phyloP scores from a whole-genome alignment of 495 filamentous ascomycete genomes.

The Tuber aestivum region DNA sequence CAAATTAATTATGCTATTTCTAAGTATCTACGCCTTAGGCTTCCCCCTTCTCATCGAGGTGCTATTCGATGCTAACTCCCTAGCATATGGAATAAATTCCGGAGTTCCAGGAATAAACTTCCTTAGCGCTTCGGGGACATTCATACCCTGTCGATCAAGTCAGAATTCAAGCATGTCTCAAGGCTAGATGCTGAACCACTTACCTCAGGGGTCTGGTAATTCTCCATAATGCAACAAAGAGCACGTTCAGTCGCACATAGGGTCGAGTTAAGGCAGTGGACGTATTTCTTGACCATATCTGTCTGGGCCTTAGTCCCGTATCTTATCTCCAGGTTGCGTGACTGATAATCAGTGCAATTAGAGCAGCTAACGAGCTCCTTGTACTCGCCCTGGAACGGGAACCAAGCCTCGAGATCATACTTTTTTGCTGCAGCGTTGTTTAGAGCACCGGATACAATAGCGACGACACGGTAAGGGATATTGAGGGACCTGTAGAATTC shows the following conservation, averaged over 20 bases:
- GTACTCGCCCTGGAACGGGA: slow-evolving; percentile 93
- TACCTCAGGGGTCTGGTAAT: slow-evolving; percentile 85
- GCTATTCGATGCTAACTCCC: slow-evolving; percentile 69
- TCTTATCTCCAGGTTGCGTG: slow-evolving; percentile 77
- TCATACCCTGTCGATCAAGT: slow-evolving; percentile 57
- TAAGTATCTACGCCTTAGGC: slow-evolving; percentile 36
- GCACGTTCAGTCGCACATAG: slow-evolving; percentile 89
- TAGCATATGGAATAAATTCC: slow-evolving; percentile 80
- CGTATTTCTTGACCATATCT: slow-evolving; percentile 81
- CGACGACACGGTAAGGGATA: slow-evolving; percentile 82
- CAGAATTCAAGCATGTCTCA: slow-evolving; percentile 16
- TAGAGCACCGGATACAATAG: slow-evolving; percentile 89
- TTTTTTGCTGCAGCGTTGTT: slow-evolving; percentile 95
- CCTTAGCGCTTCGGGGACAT: slow-evolving; percentile 76
- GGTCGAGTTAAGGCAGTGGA: slow-evolving; percentile 87
- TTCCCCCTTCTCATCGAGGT: slow-evolving; percentile 55
- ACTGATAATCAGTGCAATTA: slow-evolving; percentile 95
- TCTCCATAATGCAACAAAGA: slow-evolving; percentile 91
- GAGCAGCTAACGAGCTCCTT: slow-evolving; percentile 95
- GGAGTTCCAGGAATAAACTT: slow-evolving; percentile 89
- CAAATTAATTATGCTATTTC: not conserved
- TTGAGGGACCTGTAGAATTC: slow-evolving; percentile 89
- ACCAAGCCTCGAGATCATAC: slow-evolving; percentile 94
- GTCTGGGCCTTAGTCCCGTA: slow-evolving; percentile 74
- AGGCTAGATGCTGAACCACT: slow-evolving; percentile 9